Percentiles rank a stretch among this genome's conserved stretches.
phyloP scores from a whole-genome alignment of 2,329 filamentous ascomycete species.

The Aureobasidium musti region DNA sequence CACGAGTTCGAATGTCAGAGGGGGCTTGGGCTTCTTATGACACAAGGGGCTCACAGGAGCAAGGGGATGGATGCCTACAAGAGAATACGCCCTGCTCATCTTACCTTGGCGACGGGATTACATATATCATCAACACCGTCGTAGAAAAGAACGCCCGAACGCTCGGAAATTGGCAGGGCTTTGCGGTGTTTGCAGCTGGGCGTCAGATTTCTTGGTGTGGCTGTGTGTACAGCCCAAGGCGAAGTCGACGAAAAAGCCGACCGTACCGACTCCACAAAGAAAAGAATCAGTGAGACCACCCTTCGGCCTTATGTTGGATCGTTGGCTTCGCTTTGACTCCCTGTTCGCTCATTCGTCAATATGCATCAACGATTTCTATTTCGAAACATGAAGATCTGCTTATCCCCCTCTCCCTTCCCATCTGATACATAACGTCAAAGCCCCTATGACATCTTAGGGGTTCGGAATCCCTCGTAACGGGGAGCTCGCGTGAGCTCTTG shows the following conservation, averaged over 20 bases:
- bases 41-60: background rate
- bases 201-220: background rate
- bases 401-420: background rate
- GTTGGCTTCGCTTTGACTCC: constrained; percentile 3
- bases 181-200: constrained; percentile 3
- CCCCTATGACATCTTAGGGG: constrained; percentile 11
- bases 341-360: background rate
- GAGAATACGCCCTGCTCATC: constrained; percentile 16
- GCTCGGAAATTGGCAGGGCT: constrained; percentile 25
- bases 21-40: constrained; percentile 4
- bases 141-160: constrained; percentile 13
- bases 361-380: background rate
- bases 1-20: background rate
- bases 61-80: constrained; percentile 24
- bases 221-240: constrained; percentile 3
- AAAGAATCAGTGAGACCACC: background rate
- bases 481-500: constrained; percentile 6
- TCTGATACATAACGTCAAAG: background rate
- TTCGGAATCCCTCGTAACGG: background rate
- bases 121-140: constrained; percentile 17
- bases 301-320: constrained; percentile 15
- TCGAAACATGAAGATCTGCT: constrained; percentile 23
- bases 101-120: constrained; percentile 23
- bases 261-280: background rate
- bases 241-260: background rate